Evolutionary conservation across 371 early-diverging fungal species (phyloP), one percentile per base, ranked within the genome.

Genomic region (Entomophthora muscae): DNA sequence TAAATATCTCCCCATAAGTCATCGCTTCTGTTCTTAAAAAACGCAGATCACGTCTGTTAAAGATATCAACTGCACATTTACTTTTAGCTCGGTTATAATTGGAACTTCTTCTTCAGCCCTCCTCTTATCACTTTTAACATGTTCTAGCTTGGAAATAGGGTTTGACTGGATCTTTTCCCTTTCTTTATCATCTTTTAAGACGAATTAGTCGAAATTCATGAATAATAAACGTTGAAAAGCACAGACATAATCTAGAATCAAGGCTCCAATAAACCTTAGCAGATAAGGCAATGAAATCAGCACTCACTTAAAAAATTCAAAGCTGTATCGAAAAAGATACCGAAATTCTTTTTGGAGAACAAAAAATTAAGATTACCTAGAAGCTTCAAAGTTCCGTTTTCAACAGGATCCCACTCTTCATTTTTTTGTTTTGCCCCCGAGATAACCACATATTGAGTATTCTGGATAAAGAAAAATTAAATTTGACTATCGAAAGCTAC

Each of bases 1-100:
- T 88, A 92, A 0, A 90, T 83, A 69, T 93, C 88, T 52, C 73
- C 76, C 89, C 89, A 91, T 42, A 75, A 78, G 13, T 73, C 63
- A n/a, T 86, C 77, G 58, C 75, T 80, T 5, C 80, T 69, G 3
- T 68, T 67, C 61, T 63, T 26, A 3, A 54, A 26, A n/a, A 17
- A 12, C 32, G 28, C 64, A 67, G 26, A 59, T 53, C 32, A 73
- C 66, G 52, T 61, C 52, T 24, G 57, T 56, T 29, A 33, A 29
- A 21, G 57, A 26, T 28, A 42, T 26, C 54, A 17, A 56, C 57
- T 10, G 21, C 23, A 51, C n/a, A n/a, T 21, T 26, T 63, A 72
- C 72, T 61, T 83, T 84, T n/a, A 90, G 71, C 22, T 80, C 75
- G 0, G 78, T 79, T 13, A 89, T 66, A 0, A 71, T 65, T 0